A percentile compares a stretch with the other conserved stretches of the same genome.
Evolutionary conservation across 306 rosid species (phyloP).

Genomic region (Quercus berberidifolia): DNA sequence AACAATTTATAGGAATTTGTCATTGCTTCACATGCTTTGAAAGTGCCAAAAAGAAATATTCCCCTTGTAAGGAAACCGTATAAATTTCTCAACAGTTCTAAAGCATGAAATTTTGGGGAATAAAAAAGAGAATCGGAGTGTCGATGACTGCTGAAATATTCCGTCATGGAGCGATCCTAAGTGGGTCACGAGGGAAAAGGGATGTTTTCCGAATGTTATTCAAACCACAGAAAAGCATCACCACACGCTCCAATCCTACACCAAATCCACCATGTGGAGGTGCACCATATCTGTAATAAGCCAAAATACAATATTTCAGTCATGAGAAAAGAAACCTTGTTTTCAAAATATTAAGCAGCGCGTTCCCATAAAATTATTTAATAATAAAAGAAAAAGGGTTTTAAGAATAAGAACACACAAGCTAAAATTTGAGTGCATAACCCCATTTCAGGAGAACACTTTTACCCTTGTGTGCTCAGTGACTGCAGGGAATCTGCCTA

Average conservation of each 20-base stretch:
- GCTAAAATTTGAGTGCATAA: neutral
- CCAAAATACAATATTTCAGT: constrained; percentile 10
- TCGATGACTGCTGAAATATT: neutral
- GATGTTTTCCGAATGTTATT: constrained; percentile 86
- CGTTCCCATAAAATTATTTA: too few species aligned
- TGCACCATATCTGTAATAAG: constrained; percentile 71
- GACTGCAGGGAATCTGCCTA: neutral
- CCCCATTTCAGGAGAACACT: too few species aligned
- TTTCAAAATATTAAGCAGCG: neutral
- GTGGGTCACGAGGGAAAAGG: constrained; percentile 87
- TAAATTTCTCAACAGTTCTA: too few species aligned
- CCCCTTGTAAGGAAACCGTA: too few species aligned
- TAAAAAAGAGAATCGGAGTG: neutral
- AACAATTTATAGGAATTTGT: too few species aligned
- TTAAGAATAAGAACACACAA: neutral
- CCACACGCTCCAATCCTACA: constrained; percentile 92
- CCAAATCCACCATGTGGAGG: constrained; percentile 97
- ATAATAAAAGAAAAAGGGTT: too few species aligned
- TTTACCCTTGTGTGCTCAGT: neutral
- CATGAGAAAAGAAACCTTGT: neutral
- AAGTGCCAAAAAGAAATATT: too few species aligned
- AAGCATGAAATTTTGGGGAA: neutral
- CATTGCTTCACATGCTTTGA: too few species aligned
- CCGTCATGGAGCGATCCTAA: constrained; percentile 48
- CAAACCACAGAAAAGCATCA: constrained; percentile 87